Evolutionary conservation across 2,329 filamentous ascomycete genomes (phyloP), one percentile per base, ranked within the genome.

Genomic region (Botryotinia globosa): DNA sequence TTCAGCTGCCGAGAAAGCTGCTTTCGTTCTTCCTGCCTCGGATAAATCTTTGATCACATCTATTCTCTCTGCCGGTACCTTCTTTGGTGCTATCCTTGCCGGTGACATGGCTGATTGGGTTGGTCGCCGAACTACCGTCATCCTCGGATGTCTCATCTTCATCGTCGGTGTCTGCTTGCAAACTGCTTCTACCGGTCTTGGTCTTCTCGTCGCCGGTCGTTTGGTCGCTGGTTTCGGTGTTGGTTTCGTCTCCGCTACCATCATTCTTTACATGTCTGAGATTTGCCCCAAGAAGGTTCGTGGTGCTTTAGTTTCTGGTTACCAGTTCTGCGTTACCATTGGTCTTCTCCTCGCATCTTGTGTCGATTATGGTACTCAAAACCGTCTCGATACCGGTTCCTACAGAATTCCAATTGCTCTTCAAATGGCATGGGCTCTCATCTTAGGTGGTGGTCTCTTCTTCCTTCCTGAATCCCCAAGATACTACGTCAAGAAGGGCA

Each of bases 401-500:
- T 96, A 94, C 86, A 91, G 93, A 76, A 94, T 97, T 74, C 91
- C 92, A 72, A 94, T 97, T 78, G 88, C 83, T 67, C 85, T 97
- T 69, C 94, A 97, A 84, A 92, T 94, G 83, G 83, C 89, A 72
- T 97, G 92, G 91, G 93, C 92, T 66, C 39, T 94, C 58, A 91
- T 97, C 76, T 90, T 97, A 32, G 92, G 83, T 51, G 80, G 79
- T 65, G 94, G 94, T 79, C 87, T 97, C 42, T 82, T 94, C 77
- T 82, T 93, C 79, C 90, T 97, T 12, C 94, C 94, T 73, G 94
- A 97, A 82, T 95, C 93, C 0, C 94, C 94, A 67, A 91, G 94
- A 80, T 97, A 90, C 86, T 95, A 88, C 79, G 92, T 97, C 83
- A 94, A 93, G 86, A 91, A 90, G 82, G 91, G 91, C 72, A 84